Conservation (phyloP, 768 basidiomycete genomes). For the Roridomyces roridus region DNA sequence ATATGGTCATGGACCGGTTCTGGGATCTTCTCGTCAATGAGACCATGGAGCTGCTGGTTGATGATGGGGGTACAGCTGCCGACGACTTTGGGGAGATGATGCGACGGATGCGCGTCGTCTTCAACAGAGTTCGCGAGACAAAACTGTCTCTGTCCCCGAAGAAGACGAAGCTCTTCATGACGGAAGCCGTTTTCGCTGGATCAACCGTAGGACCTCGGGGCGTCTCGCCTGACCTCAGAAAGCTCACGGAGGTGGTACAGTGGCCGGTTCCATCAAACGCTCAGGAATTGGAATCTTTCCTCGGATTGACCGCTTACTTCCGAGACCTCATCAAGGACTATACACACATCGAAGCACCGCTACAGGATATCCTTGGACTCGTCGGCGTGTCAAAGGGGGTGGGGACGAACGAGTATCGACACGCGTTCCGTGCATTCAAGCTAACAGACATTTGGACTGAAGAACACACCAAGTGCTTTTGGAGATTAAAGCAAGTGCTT, state of each 20-base stretch:
- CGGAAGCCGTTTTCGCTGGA: conserved; percentile 42
- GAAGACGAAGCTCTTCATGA: conserved; percentile 44
- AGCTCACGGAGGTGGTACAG: conserved; percentile 44
- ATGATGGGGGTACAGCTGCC: conserved; percentile 40
- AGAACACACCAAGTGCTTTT: conserved; percentile 30
- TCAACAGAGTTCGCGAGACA: conserved; percentile 33
- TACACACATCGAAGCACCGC: conserved; percentile 33
- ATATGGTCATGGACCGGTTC: conserved; percentile 32
- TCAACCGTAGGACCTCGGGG: conserved; percentile 37
- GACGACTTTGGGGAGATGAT: conserved; percentile 38
- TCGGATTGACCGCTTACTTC: conserved; percentile 43
- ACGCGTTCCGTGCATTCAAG: conserved; percentile 27
- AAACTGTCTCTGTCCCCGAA: conserved; percentile 42
- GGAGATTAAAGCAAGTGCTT: conserved; percentile 28
- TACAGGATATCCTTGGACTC: conserved; percentile 34
- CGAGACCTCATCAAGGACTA: conserved; percentile 41
- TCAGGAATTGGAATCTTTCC: conserved; percentile 37
- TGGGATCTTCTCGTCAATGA: conserved; percentile 31
- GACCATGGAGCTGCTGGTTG: conserved; percentile 42
- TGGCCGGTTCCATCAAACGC: conserved; percentile 36
- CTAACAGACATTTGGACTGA: conserved; percentile 21
- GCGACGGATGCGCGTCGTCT: conserved; percentile 28
- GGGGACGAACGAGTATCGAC: conserved; percentile 31
- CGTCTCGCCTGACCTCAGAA: conserved; percentile 40
- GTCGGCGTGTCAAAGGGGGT: conserved; percentile 26